phyloP scores from a whole-genome alignment of 495 filamentous ascomycete genomes.

The Astrothelium macrocarpum region DNA sequence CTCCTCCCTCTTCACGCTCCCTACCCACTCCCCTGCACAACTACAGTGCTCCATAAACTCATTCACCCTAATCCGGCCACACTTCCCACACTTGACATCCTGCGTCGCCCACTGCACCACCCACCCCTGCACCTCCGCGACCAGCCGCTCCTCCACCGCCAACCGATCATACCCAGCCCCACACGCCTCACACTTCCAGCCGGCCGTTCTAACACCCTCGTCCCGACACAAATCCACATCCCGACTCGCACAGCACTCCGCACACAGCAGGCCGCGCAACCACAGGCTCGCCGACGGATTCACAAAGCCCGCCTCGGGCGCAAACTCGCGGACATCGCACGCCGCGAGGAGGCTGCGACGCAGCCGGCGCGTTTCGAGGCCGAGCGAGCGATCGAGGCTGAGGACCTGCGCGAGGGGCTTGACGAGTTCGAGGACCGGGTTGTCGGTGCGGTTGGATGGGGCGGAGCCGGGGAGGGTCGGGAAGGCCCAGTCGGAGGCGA shows the following conservation, averaged over 20 bases:
- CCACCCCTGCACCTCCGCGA: slow-evolving; percentile 63
- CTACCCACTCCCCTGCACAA: slow-evolving; percentile 76
- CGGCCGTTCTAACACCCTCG: slow-evolving; percentile 28
- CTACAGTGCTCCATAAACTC: slow-evolving; percentile 96
- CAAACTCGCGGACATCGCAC: slow-evolving; percentile 92
- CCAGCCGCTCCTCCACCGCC: slow-evolving; percentile 71
- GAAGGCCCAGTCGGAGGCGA: slow-evolving; percentile 80
- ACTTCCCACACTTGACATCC: slow-evolving; percentile 76
- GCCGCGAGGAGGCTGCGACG: slow-evolving; percentile 80
- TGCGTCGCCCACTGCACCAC: slow-evolving; percentile 77
- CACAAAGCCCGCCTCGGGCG: slow-evolving; percentile 69
- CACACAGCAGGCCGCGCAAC: slow-evolving; percentile 69
- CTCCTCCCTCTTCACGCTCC: slow-evolving; percentile 60
- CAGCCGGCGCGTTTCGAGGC: slow-evolving; percentile 72
- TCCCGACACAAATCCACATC: too few relatives aligned
- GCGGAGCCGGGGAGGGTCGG: slow-evolving; percentile 75
- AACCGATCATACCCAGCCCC: slow-evolving; percentile 63
- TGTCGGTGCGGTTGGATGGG: slow-evolving; percentile 39
- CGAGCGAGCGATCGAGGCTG: slow-evolving; percentile 76
- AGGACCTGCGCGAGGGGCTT: slow-evolving; percentile 87
- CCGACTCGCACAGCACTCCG: slow-evolving; percentile 74
- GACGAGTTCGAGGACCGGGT: slow-evolving; percentile 80
- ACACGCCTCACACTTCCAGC: slow-evolving; percentile 76
- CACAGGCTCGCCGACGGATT: slow-evolving; percentile 73
- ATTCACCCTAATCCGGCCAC: slow-evolving; percentile 59